Evolutionary conservation across 2,329 filamentous ascomycete genomes (phyloP), one percentile per base, ranked within the genome.

Genomic region (Ophiostoma montium): DNA sequence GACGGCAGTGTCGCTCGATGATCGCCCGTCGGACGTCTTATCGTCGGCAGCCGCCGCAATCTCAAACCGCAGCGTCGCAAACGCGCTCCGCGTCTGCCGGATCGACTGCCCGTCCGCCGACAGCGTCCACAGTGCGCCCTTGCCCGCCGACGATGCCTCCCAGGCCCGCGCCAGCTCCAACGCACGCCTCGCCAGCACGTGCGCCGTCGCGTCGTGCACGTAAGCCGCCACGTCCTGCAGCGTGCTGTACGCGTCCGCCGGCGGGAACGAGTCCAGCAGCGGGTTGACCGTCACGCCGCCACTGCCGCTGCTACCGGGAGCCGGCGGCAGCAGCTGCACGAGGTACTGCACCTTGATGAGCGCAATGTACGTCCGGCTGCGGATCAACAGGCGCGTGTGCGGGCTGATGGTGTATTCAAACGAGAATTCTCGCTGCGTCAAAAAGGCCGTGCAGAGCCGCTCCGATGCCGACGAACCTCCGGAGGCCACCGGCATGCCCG

Each of bases 331-430:
- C n/a, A 65, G 57, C 12, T 57, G 53, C 50, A 72, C 58, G 44
- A 66, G 60, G 59, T 68, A 74, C 52, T 67, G 65, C 2, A 70
- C 71, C 3, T 68, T 70, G 3, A 66, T 67, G 45, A 69, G 69
- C 35, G 63, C 59, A 52, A 70, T 62, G 41, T 65, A 65, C 0
- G 72, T 71, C 21, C 65, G 66, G 39, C 67, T 67, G 33, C 66
- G 65, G 52, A 76, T 62, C 35, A 64, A 62, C 23, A 76, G 54
- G 9, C 64, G 62, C 3, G 62, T 59, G 13, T 66, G 62, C 0
- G 70, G 65, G 2, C 71, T 68, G 47, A 78, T 63, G 31, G 60
- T 62, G 12, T 77, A 56, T 35, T 70, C 66, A 47, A 74, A 63
- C 2, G 65, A 57, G 56, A 68, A 63, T 36, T 64, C 57, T 36